Evolutionary conservation across 306 rosid species (phyloP).

Genomic region (Abrus pulchellus): DNA sequence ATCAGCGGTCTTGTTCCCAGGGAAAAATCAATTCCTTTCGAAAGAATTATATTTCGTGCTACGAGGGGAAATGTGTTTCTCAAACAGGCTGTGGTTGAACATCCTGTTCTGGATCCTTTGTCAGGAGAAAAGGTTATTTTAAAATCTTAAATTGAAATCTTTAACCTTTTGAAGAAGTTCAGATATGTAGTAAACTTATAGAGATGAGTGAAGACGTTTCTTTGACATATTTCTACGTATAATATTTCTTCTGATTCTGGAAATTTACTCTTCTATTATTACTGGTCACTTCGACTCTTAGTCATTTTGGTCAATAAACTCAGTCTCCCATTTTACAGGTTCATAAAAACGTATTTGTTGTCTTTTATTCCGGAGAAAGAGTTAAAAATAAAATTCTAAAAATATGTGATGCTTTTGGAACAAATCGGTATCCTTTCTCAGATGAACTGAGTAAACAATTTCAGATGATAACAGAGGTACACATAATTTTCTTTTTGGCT

Average conservation of each 20-base stretch:
- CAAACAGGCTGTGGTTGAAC: slow-evolving; percentile 71
- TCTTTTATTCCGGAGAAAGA: slow-evolving; percentile 88
- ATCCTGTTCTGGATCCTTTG: slow-evolving; percentile 75
- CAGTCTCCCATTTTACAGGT: slow-evolving; percentile 58
- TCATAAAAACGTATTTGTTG: slow-evolving; percentile 82
- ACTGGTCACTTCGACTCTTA: slow-evolving; percentile 28
- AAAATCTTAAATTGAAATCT: slow-evolving; percentile 37
- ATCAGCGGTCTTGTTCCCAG: slow-evolving; percentile 82
- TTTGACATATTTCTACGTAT: slow-evolving; percentile 12
- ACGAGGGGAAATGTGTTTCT: slow-evolving; percentile 88
- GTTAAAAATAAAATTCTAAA: slow-evolving; percentile 78
- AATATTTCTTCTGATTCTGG: slow-evolving; percentile 18
- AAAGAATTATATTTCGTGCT: slow-evolving; percentile 81
- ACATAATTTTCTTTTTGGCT: background rate
- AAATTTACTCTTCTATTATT: slow-evolving; percentile 27
- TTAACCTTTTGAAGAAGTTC: slow-evolving; percentile 32
- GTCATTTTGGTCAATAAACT: slow-evolving; percentile 30
- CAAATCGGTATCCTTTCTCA: slow-evolving; percentile 85
- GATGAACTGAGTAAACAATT: slow-evolving; percentile 73
- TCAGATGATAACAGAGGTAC: slow-evolving; percentile 78
- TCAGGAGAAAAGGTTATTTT: slow-evolving; percentile 79
- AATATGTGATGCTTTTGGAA: slow-evolving; percentile 89
- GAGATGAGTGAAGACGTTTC: slow-evolving; percentile 8
- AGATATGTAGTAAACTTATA: slow-evolving; percentile 17
- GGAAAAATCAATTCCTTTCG: slow-evolving; percentile 75